Conservation (phyloP, 2,329 filamentous ascomycete species). For the Alternaria postmessia region DNA sequence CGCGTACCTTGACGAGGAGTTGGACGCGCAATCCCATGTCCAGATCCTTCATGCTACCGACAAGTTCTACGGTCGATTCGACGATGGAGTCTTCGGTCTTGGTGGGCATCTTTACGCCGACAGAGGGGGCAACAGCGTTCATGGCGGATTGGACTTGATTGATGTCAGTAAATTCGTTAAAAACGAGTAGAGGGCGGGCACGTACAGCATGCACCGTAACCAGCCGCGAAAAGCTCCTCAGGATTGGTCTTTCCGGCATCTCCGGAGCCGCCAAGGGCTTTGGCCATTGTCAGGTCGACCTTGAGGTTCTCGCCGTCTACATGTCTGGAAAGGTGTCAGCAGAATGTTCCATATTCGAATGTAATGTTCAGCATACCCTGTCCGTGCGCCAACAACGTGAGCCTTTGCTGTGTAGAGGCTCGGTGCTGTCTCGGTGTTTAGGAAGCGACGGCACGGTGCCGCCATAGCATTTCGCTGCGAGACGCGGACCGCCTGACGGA, state of each 20-base stretch:
- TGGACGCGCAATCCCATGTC: slow-evolving; percentile 57
- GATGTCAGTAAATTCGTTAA: background rate
- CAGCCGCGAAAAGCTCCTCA: slow-evolving; percentile 59
- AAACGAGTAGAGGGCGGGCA: slow-evolving; percentile 14
- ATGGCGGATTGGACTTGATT: slow-evolving; percentile 52
- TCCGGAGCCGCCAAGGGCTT: slow-evolving; percentile 56
- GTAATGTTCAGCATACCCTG: slow-evolving; percentile 25
- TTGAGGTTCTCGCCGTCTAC: slow-evolving; percentile 47
- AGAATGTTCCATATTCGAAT: background rate
- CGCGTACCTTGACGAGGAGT: slow-evolving; percentile 50
- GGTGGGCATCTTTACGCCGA: slow-evolving; percentile 55
- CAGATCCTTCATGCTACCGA: slow-evolving; percentile 56
- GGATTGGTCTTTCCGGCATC: slow-evolving; percentile 52
- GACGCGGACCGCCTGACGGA: slow-evolving; percentile 22
- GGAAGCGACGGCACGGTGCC: slow-evolving; percentile 33
- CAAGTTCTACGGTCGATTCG: slow-evolving; percentile 54
- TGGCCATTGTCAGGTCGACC: slow-evolving; percentile 55
- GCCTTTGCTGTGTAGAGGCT: slow-evolving; percentile 51
- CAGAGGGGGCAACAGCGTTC: slow-evolving; percentile 53
- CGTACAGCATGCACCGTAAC: slow-evolving; percentile 56
- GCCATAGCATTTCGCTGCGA: slow-evolving; percentile 9
- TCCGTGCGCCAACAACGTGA: slow-evolving; percentile 52
- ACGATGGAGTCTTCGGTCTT: slow-evolving; percentile 52
- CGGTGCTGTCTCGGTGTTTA: slow-evolving; percentile 53
- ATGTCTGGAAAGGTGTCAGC: slow-evolving; percentile 27